These are phyloP conservation scores for Zasmidium cellare DNA, from an alignment of 2,329 filamentous ascomycete species.

Conservation along the genomic window DNA sequence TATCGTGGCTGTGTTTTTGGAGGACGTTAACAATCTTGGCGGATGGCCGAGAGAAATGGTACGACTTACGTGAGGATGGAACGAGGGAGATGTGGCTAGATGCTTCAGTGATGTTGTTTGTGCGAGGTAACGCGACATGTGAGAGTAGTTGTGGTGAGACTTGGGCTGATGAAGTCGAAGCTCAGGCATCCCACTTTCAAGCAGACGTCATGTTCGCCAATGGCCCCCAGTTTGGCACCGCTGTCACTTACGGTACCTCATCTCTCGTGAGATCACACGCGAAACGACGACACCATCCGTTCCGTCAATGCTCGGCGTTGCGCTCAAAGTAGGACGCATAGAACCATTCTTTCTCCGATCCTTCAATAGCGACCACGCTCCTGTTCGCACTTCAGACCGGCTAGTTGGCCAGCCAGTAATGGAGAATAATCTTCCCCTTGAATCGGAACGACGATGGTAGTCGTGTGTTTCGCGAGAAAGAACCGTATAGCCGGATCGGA, in stretches of 20 bases:
- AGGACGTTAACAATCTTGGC: too few species aligned
- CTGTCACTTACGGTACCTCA: background rate
- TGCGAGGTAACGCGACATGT: background rate
- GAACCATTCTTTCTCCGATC: too few species aligned
- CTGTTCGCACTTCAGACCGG: too few species aligned
- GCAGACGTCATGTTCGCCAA: background rate
- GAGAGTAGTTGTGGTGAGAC: background rate
- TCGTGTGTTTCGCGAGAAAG: background rate
- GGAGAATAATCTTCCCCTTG: too few species aligned
- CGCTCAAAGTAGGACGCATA: too few species aligned
- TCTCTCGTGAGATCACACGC: background rate
- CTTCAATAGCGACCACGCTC: too few species aligned
- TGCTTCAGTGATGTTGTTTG: background rate
- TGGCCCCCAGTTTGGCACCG: background rate
- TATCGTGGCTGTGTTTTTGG: background rate
- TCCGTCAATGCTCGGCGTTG: too few species aligned
- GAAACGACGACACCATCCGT: too few species aligned
- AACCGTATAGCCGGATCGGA: background rate
- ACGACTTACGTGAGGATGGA: background rate
- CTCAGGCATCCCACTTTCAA: too few species aligned
- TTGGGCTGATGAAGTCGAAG: background rate
- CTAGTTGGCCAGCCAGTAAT: too few species aligned
- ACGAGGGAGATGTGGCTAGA: background rate
- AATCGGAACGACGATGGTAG: too few species aligned
- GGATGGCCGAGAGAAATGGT: too few species aligned